Evolutionary conservation across 495 filamentous ascomycete genomes (phyloP).

Genomic region (Hapsidospora chrysogenum): DNA sequence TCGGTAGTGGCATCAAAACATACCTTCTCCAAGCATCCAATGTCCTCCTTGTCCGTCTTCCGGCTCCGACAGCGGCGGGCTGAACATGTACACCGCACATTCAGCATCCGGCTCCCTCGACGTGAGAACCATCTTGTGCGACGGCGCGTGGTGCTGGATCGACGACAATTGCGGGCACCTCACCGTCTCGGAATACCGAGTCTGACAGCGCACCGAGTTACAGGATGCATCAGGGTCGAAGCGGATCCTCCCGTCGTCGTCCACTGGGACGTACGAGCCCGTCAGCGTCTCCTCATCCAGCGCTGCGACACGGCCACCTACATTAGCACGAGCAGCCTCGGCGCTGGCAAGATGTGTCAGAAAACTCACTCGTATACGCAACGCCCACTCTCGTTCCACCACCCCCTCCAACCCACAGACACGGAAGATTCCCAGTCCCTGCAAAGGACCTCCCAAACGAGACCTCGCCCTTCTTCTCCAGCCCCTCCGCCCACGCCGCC

Average conservation of each 20-base stretch:
- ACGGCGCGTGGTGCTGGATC: conserved; percentile 14
- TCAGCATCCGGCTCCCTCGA: conserved; percentile 2
- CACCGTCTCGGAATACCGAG: conserved; percentile 1
- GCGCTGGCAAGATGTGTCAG: too few species aligned
- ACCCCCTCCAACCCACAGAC: conserved; percentile 12
- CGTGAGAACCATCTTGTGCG: conserved; percentile 11
- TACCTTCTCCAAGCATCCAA: conserved; percentile 6
- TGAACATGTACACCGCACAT: conserved; percentile 3
- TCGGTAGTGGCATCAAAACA: conserved; percentile 1
- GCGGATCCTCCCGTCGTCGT: conserved; percentile 9
- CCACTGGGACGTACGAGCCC: conserved; percentile 10
- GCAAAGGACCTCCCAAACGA: neutral
- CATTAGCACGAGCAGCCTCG: neutral
- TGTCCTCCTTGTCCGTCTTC: conserved; percentile 4
- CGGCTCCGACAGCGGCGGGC: conserved; percentile 2
- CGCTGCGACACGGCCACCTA: conserved; percentile 1
- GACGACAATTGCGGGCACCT: conserved; percentile 7
- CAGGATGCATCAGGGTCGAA: neutral
- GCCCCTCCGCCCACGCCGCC: conserved; percentile 8
- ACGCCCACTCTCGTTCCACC: conserved; percentile 9
- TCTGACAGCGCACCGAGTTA: neutral
- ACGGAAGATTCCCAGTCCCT: neutral
- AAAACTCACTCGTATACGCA: conserved; percentile 14
- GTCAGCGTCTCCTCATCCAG: neutral
- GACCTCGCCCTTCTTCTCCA: conserved; percentile 6